These are phyloP conservation scores for Pneumocystis jirovecii DNA, from an alignment of 1,139 yeast species.

Conservation along the genomic window DNA sequence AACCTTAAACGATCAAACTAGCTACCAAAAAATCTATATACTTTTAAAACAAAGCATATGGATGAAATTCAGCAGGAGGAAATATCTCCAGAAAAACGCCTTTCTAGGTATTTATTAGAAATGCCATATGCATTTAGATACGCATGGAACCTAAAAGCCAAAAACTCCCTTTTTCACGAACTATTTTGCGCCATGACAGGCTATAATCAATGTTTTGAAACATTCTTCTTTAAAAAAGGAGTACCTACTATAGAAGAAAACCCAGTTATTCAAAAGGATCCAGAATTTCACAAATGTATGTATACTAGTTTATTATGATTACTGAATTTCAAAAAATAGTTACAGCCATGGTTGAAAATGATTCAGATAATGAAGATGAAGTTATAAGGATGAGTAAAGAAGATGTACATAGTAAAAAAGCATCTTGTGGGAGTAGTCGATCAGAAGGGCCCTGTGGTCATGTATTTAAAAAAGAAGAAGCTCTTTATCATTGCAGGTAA, in stretches of 20 bases:
- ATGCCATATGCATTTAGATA: background rate
- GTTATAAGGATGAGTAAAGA: background rate
- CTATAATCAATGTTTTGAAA: conserved; percentile 34
- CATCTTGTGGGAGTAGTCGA: conserved; percentile 26
- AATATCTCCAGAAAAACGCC: background rate
- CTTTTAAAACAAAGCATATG: background rate
- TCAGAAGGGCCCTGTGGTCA: conserved; percentile 63
- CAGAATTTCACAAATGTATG: conserved; percentile 14
- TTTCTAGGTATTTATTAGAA: background rate
- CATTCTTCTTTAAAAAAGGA: conserved; percentile 34
- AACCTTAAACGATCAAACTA: background rate
- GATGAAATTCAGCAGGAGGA: background rate
- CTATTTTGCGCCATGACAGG: conserved; percentile 39
- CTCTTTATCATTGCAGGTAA: conserved; percentile 56
- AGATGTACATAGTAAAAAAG: background rate
- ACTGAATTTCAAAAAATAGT: background rate
- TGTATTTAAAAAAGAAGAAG: conserved; percentile 69
- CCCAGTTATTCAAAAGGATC: conserved; percentile 17
- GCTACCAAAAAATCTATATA: background rate
- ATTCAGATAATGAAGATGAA: background rate
- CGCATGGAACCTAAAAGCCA: conserved; percentile 3
- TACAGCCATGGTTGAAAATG: background rate
- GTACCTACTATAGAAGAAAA: conserved; percentile 25
- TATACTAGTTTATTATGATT: conserved; percentile 10
- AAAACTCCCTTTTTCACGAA: conserved; percentile 32